Conservation (phyloP, 2,329 filamentous ascomycete species). For the Fusarium keratoplasticum region DNA sequence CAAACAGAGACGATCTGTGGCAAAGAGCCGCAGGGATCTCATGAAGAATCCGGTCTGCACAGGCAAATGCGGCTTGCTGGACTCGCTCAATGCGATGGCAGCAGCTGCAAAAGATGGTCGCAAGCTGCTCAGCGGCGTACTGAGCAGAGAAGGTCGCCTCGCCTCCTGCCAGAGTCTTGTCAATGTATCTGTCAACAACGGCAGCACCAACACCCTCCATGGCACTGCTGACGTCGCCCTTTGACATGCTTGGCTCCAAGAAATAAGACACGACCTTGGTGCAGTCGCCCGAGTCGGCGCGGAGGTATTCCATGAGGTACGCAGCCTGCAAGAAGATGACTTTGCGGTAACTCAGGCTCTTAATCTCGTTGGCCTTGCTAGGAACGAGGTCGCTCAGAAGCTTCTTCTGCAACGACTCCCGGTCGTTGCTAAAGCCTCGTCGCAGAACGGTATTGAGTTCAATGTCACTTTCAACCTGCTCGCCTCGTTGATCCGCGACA, state of each 20-base stretch:
- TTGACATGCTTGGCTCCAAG: constrained; percentile 86
- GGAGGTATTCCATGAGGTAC: constrained; percentile 87
- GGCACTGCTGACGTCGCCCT: constrained; percentile 69
- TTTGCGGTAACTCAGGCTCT: constrained; percentile 86
- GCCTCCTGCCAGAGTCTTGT: constrained; percentile 77
- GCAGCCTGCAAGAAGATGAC: constrained; percentile 92
- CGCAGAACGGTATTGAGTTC: constrained; percentile 95
- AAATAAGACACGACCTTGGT: constrained; percentile 93
- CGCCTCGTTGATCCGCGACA: constrained; percentile 87
- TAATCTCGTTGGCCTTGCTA: constrained; percentile 81
- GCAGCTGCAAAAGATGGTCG: constrained; percentile 85
- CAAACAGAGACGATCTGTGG: constrained; percentile 90
- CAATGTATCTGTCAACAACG: constrained; percentile 83
- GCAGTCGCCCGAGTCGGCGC: constrained; percentile 88
- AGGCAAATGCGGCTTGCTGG: constrained; percentile 85
- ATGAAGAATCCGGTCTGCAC: constrained; percentile 86
- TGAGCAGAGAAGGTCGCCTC: constrained; percentile 88
- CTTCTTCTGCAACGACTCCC: constrained; percentile 84
- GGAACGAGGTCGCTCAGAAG: constrained; percentile 80
- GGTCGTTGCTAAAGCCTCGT: constrained; percentile 83
- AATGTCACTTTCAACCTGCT: constrained; percentile 94
- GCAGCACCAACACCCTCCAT: constrained; percentile 75
- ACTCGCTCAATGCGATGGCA: constrained; percentile 94
- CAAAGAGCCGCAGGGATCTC: constrained; percentile 91
- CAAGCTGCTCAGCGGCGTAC: constrained; percentile 89